Evolutionary conservation across 2,329 filamentous ascomycete species (phyloP).

Genomic region (Colletotrichum sp.): DNA sequence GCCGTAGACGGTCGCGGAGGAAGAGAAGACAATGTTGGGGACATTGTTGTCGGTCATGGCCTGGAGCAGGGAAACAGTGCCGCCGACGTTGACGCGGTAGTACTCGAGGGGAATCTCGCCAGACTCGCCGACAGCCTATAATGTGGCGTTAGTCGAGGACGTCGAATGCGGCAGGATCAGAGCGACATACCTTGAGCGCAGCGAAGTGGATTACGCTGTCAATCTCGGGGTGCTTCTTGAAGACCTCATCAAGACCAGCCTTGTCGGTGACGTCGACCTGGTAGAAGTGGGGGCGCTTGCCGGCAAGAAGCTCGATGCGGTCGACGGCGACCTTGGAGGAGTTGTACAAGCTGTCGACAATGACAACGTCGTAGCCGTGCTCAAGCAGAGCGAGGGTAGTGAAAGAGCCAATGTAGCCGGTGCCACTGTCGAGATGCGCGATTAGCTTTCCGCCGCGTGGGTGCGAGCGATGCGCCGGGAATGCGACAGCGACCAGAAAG

Average conservation of each 20-base stretch:
- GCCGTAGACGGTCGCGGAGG: conserved; percentile 96
- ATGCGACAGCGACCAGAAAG: background rate
- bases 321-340: conserved; percentile 90
- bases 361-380: conserved; percentile 94
- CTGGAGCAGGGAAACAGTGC: conserved; percentile 84
- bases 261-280: conserved; percentile 89
- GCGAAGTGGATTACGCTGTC: conserved; percentile 99
- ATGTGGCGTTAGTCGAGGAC: background rate
- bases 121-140: conserved; percentile 94
- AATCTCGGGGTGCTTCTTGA: conserved; percentile 87
- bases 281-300: conserved; percentile 86
- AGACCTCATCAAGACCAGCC: conserved; percentile 82
- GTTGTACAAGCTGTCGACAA: conserved; percentile 97
- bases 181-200: conserved; percentile 80
- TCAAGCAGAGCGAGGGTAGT: conserved; percentile 90
- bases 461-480: background rate
- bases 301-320: conserved; percentile 91
- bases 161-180: background rate
- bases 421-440: conserved; percentile 68
- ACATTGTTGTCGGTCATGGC: conserved; percentile 92
- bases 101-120: conserved; percentile 94
- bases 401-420: conserved; percentile 99
- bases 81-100: conserved; percentile 95
- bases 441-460: background rate
- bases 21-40: conserved; percentile 97